Evolutionary conservation across 2,329 filamentous ascomycete species (phyloP), one percentile per base, ranked within the genome.

Genomic region (Coniella lustricola): DNA sequence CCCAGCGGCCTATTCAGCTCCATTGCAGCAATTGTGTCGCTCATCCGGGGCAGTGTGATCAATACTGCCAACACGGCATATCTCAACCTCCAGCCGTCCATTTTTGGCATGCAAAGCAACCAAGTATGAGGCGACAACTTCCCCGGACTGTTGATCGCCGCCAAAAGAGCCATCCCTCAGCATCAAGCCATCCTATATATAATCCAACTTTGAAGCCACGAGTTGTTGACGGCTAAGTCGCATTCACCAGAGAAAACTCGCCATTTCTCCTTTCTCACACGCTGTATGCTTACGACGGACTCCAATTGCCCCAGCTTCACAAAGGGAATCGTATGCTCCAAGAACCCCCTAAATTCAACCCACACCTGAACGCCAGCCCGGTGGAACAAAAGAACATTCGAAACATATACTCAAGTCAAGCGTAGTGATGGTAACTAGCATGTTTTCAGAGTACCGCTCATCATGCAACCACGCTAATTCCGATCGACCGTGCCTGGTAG

Each of bases 401-500:
- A n/a, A 17, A 39, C 21, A 10, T 13, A 17, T 18, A 10, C 25
- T 29, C 25, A 29, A 29, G 10, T 29, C 25, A 29, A 38, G 36
- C 37, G 14, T 25, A 14, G 38, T 17, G 21, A 16, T 4, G 5
- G 9, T 16, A 10, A 17, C 29, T 36, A 40, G 25, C 35, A 14
- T 14, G 17, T 38, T 48, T n/a, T 33, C 20, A 18, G 50, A 16
- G 29, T 20, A 16, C 3, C 31, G 18, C 21, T 36, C 45, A 3
- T 62, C 60, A 90, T 53, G 83, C 76, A 50, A 86, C 76, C 35
- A 93, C 79, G 41, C 77, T 72, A 48, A 93, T 77, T 14, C 87
- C 87, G 60, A 90, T 82, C 17, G 84, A 85, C 69, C 82, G 87
- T 50, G 84, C 82, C 67, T 87, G 84, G 56, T 73, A 82, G 57